phyloP scores from a whole-genome alignment of 495 filamentous ascomycete species.

The Cercophora sp. region DNA sequence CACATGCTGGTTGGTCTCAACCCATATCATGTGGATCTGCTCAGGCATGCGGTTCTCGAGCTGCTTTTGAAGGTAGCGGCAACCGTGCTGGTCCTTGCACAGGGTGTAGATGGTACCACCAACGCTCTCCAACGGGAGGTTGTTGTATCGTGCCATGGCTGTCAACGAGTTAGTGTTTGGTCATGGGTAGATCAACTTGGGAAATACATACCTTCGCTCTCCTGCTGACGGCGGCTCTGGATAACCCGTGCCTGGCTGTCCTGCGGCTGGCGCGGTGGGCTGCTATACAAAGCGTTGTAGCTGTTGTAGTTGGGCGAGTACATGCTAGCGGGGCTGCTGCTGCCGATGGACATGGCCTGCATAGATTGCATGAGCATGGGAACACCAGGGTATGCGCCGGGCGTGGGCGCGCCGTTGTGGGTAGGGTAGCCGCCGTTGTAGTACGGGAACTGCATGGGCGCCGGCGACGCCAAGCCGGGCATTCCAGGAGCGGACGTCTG shows the following conservation, averaged over 20 bases:
- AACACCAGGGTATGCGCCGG: conserved; percentile 47
- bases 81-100: conserved; percentile 97
- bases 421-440: conserved; percentile 35
- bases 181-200: not conserved
- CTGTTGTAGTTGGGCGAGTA: conserved; percentile 49
- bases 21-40: conserved; percentile 86
- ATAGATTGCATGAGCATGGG: conserved; percentile 49
- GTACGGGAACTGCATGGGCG: conserved; percentile 34
- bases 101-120: conserved; percentile 76
- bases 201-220: conserved; percentile 52
- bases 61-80: conserved; percentile 92
- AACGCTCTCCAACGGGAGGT: conserved; percentile 72
- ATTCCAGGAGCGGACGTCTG: conserved; percentile 27
- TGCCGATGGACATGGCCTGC: conserved; percentile 51
- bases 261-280: conserved; percentile 39
- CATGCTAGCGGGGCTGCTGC: conserved; percentile 27
- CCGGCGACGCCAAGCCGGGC: conserved; percentile 33
- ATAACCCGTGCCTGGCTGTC: conserved; percentile 70
- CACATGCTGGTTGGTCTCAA: conserved; percentile 85
- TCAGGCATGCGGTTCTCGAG: conserved; percentile 84
- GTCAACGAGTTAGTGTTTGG: conserved; percentile 17
- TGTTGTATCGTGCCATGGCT: conserved; percentile 68
- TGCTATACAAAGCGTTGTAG: conserved; percentile 41
- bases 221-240: conserved; percentile 60
- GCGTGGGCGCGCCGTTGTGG: conserved; percentile 10